phyloP scores from a whole-genome alignment of 176 grass and related monocot species.

The Coix lacrymajobi region DNA sequence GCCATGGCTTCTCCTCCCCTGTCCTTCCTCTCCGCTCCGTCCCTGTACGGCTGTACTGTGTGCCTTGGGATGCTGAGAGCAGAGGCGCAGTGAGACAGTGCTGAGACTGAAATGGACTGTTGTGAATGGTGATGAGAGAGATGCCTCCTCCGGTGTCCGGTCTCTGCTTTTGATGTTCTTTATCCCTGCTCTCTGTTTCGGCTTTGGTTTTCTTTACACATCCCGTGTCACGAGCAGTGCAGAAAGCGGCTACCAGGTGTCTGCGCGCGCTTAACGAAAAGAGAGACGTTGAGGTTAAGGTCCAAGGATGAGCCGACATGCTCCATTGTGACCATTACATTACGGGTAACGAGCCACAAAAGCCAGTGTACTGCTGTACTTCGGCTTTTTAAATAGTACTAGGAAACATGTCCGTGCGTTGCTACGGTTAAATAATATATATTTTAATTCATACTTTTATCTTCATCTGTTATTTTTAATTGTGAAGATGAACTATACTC shows the following conservation, averaged over 20 bases:
- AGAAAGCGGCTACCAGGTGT: slow-evolving; percentile 1
- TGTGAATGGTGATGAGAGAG: not conserved
- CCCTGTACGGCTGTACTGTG: too few relatives aligned
- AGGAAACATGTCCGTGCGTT: too few relatives aligned
- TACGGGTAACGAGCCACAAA: not conserved
- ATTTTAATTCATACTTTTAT: too few relatives aligned
- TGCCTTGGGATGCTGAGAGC: not conserved
- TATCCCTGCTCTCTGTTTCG: not conserved
- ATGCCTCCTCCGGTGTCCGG: slow-evolving; percentile 29
- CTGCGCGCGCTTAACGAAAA: not conserved
- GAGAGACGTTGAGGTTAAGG: slow-evolving; percentile 6
- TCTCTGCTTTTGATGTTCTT: slow-evolving; percentile 39
- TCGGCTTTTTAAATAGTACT: too few relatives aligned
- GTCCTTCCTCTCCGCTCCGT: too few relatives aligned
- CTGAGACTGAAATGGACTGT: not conserved
- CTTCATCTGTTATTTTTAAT: too few relatives aligned
- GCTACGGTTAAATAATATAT: too few relatives aligned
- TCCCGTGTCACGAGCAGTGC: slow-evolving; percentile 14
- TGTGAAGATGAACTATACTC: too few relatives aligned
- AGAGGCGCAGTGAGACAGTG: not conserved
- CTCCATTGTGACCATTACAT: not conserved
- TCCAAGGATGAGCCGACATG: not conserved
- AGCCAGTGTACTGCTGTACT: not conserved
- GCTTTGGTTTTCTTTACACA: slow-evolving; percentile 34
- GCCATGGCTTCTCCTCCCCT: slow-evolving; percentile 31